Percentiles rank a stretch among this genome's conserved stretches.
These are phyloP conservation scores for Scheffersomyces stipitis DNA, from an alignment of 805 yeast genomes.

Conservation along the genomic window DNA sequence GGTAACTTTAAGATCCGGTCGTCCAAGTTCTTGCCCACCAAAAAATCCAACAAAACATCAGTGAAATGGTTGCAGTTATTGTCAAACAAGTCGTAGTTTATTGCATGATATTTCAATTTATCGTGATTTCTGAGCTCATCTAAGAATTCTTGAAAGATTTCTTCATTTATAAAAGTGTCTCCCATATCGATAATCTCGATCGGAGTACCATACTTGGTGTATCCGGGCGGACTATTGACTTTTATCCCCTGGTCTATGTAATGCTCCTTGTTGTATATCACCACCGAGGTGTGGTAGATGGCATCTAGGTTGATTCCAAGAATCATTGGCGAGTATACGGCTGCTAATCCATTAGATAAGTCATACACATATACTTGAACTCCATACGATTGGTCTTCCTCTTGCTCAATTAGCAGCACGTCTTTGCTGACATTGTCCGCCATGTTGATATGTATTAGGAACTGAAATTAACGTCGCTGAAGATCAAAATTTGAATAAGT, in stretches of 20 bases:
- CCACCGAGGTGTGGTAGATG: slow-evolving; percentile 64
- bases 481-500: too few species aligned
- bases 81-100: slow-evolving; percentile 54
- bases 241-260: slow-evolving; percentile 62
- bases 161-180: slow-evolving; percentile 49
- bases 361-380: slow-evolving; percentile 64
- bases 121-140: slow-evolving; percentile 44
- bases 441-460: too few species aligned
- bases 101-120: slow-evolving; percentile 43
- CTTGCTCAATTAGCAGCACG: too few species aligned
- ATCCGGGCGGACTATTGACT: slow-evolving; percentile 42
- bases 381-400: slow-evolving; percentile 26
- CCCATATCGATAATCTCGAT: slow-evolving; percentile 54
- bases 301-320: slow-evolving; percentile 60
- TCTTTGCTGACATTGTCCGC: too few species aligned
- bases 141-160: slow-evolving; percentile 53
- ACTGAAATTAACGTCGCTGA: too few species aligned
- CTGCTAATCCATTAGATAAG: slow-evolving; percentile 61
- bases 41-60: slow-evolving; percentile 54
- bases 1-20: slow-evolving; percentile 53
- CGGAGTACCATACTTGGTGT: slow-evolving; percentile 61
- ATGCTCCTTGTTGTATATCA: slow-evolving; percentile 52
- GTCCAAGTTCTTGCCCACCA: slow-evolving; percentile 57
- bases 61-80: slow-evolving; percentile 73
- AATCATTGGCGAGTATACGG: slow-evolving; percentile 46